Conservation (phyloP, 2,329 filamentous ascomycete species). For the Didymella arachidicola region DNA sequence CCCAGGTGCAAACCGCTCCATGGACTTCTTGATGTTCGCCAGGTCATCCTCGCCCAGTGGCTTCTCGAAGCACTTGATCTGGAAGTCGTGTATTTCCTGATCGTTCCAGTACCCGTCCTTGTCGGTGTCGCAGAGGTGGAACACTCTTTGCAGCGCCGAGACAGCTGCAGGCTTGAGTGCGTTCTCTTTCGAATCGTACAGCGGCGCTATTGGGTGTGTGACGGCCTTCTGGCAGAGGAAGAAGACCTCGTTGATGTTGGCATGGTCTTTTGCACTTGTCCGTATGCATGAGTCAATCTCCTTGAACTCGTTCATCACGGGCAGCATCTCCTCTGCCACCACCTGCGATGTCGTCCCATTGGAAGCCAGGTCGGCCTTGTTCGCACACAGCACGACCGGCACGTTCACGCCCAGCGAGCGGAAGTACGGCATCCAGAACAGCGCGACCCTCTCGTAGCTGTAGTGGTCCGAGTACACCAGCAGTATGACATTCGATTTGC, state of each 20-base stretch:
- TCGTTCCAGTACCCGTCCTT: conserved; percentile 93
- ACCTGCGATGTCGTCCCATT: conserved; percentile 82
- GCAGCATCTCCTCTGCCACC: conserved; percentile 95
- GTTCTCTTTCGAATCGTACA: conserved; percentile 93
- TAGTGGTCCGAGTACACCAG: conserved; percentile 98
- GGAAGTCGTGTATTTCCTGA: conserved; percentile 88
- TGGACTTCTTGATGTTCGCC: conserved; percentile 87
- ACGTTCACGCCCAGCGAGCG: conserved; percentile 98
- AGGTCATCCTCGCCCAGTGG: conserved; percentile 81
- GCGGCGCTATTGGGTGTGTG: conserved; percentile 92
- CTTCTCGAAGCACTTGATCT: conserved; percentile 90
- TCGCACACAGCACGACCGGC: conserved; percentile 93
- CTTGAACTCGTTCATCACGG: conserved; percentile 97
- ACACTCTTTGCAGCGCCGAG: conserved; percentile 85
- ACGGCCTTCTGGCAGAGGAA: conserved; percentile 98
- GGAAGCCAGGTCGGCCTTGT: conserved; percentile 88
- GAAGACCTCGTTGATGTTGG: conserved; percentile 93
- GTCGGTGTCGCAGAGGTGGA: conserved; percentile 95
- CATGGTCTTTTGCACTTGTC: conserved; percentile 88
- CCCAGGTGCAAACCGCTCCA: conserved; percentile 72
- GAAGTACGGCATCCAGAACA: conserved; percentile 99
- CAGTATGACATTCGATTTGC: conserved; percentile 95
- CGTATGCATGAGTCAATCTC: conserved; percentile 98
- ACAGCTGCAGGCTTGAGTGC: conserved; percentile 88
- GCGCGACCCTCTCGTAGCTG: conserved; percentile 94